Base-by-base conservation (phyloP, 805 yeast species). In the Blastobotrys peoriensis region DNA sequence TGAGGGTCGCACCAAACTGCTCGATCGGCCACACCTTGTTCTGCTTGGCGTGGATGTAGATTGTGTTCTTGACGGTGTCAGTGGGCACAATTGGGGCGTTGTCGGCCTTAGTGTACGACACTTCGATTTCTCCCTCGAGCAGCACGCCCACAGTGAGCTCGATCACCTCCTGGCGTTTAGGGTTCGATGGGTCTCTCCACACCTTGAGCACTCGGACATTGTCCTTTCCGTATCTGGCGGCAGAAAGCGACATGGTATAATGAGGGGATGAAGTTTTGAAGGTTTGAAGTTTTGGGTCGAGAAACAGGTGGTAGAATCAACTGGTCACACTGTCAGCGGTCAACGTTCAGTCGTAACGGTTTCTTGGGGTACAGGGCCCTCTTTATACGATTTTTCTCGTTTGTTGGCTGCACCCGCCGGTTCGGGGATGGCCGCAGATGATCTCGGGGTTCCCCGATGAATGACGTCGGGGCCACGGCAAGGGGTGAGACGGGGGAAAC, bases 161-260 rank as follows among this genome's bases (percentile, higher is more conserved):
- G 65, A 86, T 74, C 34, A 89, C 80, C 48, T 86, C 83, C 65
- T 89, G 97, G 38, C 71, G 70, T 58, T 76, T 68, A 15, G 91
- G 88, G 67, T 87, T 75, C 42, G 68, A 51, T 48, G 84, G 75
- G 67, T 86, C 86, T 60, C 82, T 84, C 67, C 79, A 82, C 56
- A 88, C 95, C 68, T 88, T 89, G 58, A 89, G 75, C 65, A 89
- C 85, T 64, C 89, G 87, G 62, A 89, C 96, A 68, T 87, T 86
- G 64, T 80, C 95, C 64, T 89, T 89, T 53, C 97, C 97, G 73
- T 89, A 89, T 23, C 85, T 69, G 21, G 94, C 81, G 34, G 43
- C 43, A 25, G 33, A 21, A 8, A 40, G 34, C 8, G 30, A 25
- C 30, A 25, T 25, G 8, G 8, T 25, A 25, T 25, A 25, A 8